Evolutionary conservation across 2,329 filamentous ascomycete species (phyloP).

Genomic region (Stachybotrys echinatus): DNA sequence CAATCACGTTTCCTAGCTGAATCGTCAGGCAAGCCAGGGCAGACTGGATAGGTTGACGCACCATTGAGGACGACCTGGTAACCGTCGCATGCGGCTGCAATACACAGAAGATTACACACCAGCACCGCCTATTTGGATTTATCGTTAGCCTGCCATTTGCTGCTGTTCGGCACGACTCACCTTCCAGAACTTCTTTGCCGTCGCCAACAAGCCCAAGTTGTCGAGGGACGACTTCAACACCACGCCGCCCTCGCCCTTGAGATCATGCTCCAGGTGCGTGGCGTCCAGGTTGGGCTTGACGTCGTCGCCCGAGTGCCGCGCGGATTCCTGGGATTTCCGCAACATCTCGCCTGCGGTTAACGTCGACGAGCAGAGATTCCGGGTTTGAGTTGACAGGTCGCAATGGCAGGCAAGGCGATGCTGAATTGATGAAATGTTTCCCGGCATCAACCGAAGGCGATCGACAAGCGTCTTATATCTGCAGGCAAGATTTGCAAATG

Average conservation of each 20-base stretch:
- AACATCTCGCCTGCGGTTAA: neutral
- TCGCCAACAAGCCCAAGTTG: neutral
- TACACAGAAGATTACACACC: slow-evolving; percentile 7
- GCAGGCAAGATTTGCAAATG: no score
- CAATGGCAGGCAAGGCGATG: no score
- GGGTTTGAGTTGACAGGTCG: neutral
- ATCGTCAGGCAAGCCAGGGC: neutral
- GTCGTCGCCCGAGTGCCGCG: neutral
- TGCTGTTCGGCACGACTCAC: neutral
- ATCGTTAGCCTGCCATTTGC: neutral
- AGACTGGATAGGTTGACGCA: neutral
- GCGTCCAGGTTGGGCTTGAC: neutral
- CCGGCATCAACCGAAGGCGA: neutral
- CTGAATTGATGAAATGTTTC: neutral
- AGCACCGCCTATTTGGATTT: slow-evolving; percentile 4
- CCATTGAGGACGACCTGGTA: slow-evolving; percentile 7
- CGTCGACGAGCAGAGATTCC: neutral
- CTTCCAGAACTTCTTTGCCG: neutral
- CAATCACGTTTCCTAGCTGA: slow-evolving; percentile 6
- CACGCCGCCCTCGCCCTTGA: neutral
- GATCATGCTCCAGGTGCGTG: neutral
- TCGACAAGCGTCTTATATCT: no score
- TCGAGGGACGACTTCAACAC: neutral
- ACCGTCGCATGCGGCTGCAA: slow-evolving; percentile 6
- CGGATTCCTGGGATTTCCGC: neutral